Conservation (phyloP, 2,329 filamentous ascomycete genomes). For the Exserohilum turcica region DNA sequence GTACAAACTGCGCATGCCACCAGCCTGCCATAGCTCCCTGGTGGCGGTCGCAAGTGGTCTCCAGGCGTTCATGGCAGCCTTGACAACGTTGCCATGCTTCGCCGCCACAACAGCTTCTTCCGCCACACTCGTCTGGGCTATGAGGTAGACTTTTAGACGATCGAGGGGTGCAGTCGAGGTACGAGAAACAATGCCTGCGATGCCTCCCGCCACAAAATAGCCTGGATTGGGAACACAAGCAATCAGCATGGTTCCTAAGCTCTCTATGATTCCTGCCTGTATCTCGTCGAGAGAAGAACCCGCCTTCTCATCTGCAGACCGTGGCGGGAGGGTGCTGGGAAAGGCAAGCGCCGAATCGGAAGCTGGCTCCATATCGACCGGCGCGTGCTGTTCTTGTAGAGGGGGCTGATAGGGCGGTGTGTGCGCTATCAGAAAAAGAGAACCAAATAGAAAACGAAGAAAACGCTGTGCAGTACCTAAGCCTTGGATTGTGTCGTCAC, state of each 20-base stretch:
- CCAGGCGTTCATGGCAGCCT: constrained; percentile 68
- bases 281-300: constrained; percentile 34
- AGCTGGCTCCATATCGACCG: constrained; percentile 36
- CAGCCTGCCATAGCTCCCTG: constrained; percentile 80
- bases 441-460: constrained; percentile 77
- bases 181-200: constrained; percentile 91
- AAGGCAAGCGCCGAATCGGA: constrained; percentile 26
- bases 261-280: constrained; percentile 36
- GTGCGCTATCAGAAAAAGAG: constrained; percentile 70
- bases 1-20: constrained; percentile 87
- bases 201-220: constrained; percentile 95
- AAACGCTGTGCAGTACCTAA: constrained; percentile 80
- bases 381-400: constrained; percentile 30
- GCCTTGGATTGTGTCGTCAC: constrained; percentile 87
- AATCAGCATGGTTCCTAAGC: constrained; percentile 58
- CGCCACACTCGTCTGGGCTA: constrained; percentile 78
- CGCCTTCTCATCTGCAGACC: constrained; percentile 35
- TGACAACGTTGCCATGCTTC: constrained; percentile 70
- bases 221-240: constrained; percentile 79
- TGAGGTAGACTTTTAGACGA: constrained; percentile 94
- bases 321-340: constrained; percentile 46
- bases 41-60: constrained; percentile 74
- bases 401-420: constrained; percentile 47
- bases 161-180: constrained; percentile 96
- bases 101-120: constrained; percentile 67